phyloP scores from a whole-genome alignment of 371 early-diverging fungal species.

The Mucor lusitanicus region DNA sequence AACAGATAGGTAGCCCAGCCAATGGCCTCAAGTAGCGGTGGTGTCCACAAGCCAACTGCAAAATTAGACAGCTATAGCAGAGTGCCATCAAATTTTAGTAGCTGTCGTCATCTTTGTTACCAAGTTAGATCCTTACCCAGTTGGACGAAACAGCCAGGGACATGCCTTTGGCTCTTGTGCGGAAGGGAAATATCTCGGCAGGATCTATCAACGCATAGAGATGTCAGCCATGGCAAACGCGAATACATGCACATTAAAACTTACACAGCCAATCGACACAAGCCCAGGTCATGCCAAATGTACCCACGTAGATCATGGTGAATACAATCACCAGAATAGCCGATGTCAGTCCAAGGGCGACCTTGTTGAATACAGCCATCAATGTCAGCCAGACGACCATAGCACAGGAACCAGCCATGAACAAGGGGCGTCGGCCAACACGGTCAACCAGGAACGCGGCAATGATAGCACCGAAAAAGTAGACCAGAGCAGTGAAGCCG shows the following conservation, averaged over 20 bases:
- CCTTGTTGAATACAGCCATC: conserved; percentile 44
- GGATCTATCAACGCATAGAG: conserved; percentile 36
- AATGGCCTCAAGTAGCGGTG: conserved; percentile 31
- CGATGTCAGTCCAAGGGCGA: conserved; percentile 35
- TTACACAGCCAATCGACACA: conserved; percentile 45
- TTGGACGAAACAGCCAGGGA: conserved; percentile 59
- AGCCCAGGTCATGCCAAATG: conserved; percentile 43
- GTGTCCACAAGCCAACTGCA: conserved; percentile 43
- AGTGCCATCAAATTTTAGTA: neutral
- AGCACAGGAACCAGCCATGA: conserved; percentile 37
- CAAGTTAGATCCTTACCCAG: no score
- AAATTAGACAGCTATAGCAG: conserved; percentile 35
- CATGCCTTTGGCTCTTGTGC: conserved; percentile 44
- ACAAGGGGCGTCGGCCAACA: conserved; percentile 42
- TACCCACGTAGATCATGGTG: conserved; percentile 37
- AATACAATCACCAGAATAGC: conserved; percentile 39
- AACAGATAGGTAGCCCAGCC: conserved; percentile 48
- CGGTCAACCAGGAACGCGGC: conserved; percentile 36
- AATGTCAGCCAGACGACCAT: conserved; percentile 39
- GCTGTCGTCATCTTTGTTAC: no score
- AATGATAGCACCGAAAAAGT: conserved; percentile 34
- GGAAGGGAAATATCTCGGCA: conserved; percentile 62
- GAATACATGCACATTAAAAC: neutral
- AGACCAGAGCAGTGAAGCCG: conserved; percentile 43
- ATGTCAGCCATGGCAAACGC: neutral